A percentile compares a stretch with the other conserved stretches of the same genome.
phyloP scores from a whole-genome alignment of 352 stramenopile genomes.

The Salisapilia sapeloensis region DNA sequence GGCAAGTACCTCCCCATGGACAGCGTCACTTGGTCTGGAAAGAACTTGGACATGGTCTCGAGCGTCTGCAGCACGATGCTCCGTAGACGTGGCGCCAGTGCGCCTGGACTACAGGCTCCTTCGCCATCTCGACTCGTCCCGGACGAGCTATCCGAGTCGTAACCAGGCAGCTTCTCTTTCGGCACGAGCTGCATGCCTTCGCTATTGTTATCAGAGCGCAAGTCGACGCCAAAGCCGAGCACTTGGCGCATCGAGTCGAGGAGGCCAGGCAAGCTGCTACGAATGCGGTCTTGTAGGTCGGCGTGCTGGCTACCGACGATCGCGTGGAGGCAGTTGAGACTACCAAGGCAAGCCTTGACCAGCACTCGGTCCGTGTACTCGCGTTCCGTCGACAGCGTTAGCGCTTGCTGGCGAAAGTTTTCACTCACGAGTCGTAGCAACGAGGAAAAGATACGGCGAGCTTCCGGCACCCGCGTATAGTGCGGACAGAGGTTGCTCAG shows the following conservation, averaged over 20 bases:
- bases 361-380: constrained; percentile 45
- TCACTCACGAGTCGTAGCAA: constrained; percentile 72
- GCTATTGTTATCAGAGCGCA: constrained; percentile 20
- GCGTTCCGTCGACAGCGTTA: constrained; percentile 35
- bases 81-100: constrained; percentile 47
- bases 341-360: constrained; percentile 70
- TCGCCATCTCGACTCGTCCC: constrained; percentile 7
- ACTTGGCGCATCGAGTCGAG: constrained; percentile 70
- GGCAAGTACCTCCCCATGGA: constrained; percentile 68
- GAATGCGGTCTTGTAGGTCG: constrained; percentile 35
- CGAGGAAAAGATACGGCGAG: constrained; percentile 47
- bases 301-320: constrained; percentile 60
- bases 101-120: constrained; percentile 2
- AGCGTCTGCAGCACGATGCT: constrained; percentile 59
- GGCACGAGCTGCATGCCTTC: constrained; percentile 36
- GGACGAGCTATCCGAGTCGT: constrained; percentile 52
- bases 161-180: constrained; percentile 33
- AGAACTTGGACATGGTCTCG: constrained; percentile 46
- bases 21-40: constrained; percentile 54
- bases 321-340: constrained; percentile 76
- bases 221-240: constrained; percentile 50
- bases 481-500: constrained; percentile 65
- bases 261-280: constrained; percentile 30
- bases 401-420: constrained; percentile 68
- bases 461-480: constrained; percentile 41